Evolutionary conservation across 129 eudicot species (phyloP), one percentile per base, ranked within the genome.

Genomic region (carrot (Daucus carota)): DNA sequence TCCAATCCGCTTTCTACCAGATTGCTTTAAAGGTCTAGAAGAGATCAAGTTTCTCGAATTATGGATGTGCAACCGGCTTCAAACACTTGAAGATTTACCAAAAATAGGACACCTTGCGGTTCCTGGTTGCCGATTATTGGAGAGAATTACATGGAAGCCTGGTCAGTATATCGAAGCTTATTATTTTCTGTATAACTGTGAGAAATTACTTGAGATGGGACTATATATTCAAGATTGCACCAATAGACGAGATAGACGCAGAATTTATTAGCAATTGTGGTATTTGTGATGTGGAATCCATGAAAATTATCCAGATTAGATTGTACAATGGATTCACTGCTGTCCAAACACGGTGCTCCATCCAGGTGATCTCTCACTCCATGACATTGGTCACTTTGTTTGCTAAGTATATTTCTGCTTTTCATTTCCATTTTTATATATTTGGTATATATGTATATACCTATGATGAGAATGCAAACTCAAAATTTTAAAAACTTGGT

Each of bases 1-100:
- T 26, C 82, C 60, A 43, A 72, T 79, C 28, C 13, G 47, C 18
- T 40, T 44, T 33, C 20, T 79, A 4, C 82, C 82, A 5, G 70
- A 72, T 41, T 50, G 43, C 47, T 14, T 72, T 29, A 72, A 42
- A 43, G n/a, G 32, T 59, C 77, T 72, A 20, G 6, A 40, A 8
- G 17, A 4, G 33, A 60, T 79, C 54, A 26, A 44, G n/a, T 8
- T 0, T 10, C 40, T 72, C 0, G 15, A 1, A 0, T 44, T 72
- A 45, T 0, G 3, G 13, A 11, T 11, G 0, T 72, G 60, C 40
- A 11, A 54, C 45, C 45, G 6, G 41, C 60, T 72, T 13, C 22
- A 26, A 24, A 22, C 46, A 15, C 26, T 72, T 24, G 7, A 13
- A 24, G 46, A 22, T 34, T 34, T 42, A 44, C 46, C 76, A 7